Evolutionary conservation across 1,284 basidiomycete species (phyloP), one percentile per base, ranked within the genome.

Genomic region (Austroboletus rostrupii): DNA sequence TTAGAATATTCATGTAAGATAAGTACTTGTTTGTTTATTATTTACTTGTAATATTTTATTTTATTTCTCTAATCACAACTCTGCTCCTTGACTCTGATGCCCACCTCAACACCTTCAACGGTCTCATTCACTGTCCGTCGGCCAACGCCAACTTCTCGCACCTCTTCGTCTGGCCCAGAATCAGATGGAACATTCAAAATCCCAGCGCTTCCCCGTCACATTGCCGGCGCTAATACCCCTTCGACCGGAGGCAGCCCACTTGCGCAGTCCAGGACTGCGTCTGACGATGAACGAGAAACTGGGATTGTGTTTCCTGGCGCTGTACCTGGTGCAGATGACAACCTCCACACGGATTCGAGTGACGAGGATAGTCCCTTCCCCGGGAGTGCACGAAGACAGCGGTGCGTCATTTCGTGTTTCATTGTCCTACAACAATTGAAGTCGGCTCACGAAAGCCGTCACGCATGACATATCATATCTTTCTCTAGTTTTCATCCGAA

Each of bases 41-140:
- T 9, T 26, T 5, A 28, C 10, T 29, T 29, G 28, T 29, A 29
- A 29, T 29, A 29, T 29, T 29, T 29, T 29, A 29, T 29, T 29
- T 29, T 29, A 12, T 29, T 28, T 26, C 9, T 9, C 9, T 26
- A 6, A 23, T 23, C 3, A 23, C 8, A 28, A 12, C 11, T 5
- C 12, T 29, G 28, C 28, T 2, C 28, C 28, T 11, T 12, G 28
- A 29, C 33, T 14, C n/a, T 17, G 17, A 40, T 40, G 38, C 21
- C 38, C 21, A 14, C 54, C 26, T 16, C 55, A 20, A 60, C 66
- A n/a, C 53, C 65, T 4, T 67, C 73, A 52, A 79, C 81, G 57
- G 75, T 90, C 32, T 89, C 87, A 1, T 90, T 90, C 62, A 89
- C 83, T 1, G 74, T 90, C 45, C 80, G 85, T 42, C 74, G 85